Base-by-base conservation (phyloP, 768 basidiomycete genomes). In the Tulasnella sp. region DNA sequence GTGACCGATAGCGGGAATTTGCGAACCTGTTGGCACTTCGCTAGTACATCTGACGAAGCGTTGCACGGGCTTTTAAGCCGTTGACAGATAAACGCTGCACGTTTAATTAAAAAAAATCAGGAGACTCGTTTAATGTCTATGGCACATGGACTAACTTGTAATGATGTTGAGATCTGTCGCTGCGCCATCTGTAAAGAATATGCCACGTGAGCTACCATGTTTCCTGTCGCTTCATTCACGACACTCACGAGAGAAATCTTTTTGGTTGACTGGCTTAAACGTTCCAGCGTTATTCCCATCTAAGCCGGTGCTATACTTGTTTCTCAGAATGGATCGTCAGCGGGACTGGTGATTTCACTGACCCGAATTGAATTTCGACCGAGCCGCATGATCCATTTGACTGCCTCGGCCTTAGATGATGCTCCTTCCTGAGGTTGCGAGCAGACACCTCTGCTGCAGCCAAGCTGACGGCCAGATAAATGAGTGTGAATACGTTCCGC, bases 251-350 rank as follows among this genome's bases (percentile, higher is more conserved):
- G 35, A 36, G 65, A 72, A 72, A 37, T 72, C 71, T n/a, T 37
- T 44, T 39, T 42, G 64, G 36, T 72, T 72, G 26, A 69, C 65
- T 14, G 71, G 71, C 35, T 67, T 32, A 37, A 72, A 72, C 8
- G 71, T 62, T 8, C 7, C 5, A 9, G 72, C 39, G n/a, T 71
- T 66, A 17, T 44, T 69, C 32, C 71, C 71, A 71, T 72, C 71
- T 1, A 72, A 26, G 26, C 71, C 71, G 40, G 32, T 67, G 17
- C 71, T 72, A 44, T n/a, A 69, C 9, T 19, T 8, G 17, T 34
- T 17, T 0, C 9, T 69, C 40, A 69, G 67, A 8, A 7, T 7
- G 4, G 41, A 1, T 12, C 5, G 22, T 22, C 32, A 69, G 32
- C n/a, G 17, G 5, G 5, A 26, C 26, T 65, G 17, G 11, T 40